Base-by-base conservation (phyloP, 805 yeast species). In the Starmerella geochares region DNA sequence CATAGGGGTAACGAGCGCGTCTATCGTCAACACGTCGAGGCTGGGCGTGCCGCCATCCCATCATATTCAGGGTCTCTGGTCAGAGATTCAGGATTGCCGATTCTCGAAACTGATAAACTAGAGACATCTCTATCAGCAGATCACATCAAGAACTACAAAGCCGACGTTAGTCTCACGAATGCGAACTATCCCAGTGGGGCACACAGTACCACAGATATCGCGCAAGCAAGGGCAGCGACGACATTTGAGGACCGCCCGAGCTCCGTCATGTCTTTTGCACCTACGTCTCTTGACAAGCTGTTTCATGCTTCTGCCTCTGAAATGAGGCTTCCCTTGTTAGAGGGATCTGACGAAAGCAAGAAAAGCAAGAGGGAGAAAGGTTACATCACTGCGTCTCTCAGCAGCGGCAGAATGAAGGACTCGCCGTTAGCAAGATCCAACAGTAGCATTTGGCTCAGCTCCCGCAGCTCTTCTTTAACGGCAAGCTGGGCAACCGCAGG, bases 1-100 rank as follows among this genome's bases (percentile, higher is more conserved):
- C 41, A 48, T 13, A 36, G 35, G 16, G 47, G 48, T 11, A 24
- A 38, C 20, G 51, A 46, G 29, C 47, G 40, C 2, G 37, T 23
- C 9, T 45, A 46, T 10, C 43, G 43, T 3, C 33, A 40, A 1
- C 39, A 47, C 5, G 37, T 50, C 3, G 40, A 35, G 2, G 27
- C 24, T 3, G 49, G 53, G 13, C 52, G 44, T 21, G 36, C 50
- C 3, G 32, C 42, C 3, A 20, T 36, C 5, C 47, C 46, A 4
- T 54, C 58, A 7, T 25, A 45, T 19, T 7, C 49, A 2, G 58
- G 58, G 4, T 52, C 54, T 2, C 46, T 54, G 3, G 47, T 49
- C 20, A 25, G 46, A n/a, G 46, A 10, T 10, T 31, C 39, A 5
- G 21, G 8, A 19, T 11, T 17, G 17, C 13, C 37, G 1, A 10